A percentile compares a stretch with the other conserved stretches of the same genome.
Conservation (phyloP, 1,284 basidiomycete genomes). For the Xanthoconium separans region DNA sequence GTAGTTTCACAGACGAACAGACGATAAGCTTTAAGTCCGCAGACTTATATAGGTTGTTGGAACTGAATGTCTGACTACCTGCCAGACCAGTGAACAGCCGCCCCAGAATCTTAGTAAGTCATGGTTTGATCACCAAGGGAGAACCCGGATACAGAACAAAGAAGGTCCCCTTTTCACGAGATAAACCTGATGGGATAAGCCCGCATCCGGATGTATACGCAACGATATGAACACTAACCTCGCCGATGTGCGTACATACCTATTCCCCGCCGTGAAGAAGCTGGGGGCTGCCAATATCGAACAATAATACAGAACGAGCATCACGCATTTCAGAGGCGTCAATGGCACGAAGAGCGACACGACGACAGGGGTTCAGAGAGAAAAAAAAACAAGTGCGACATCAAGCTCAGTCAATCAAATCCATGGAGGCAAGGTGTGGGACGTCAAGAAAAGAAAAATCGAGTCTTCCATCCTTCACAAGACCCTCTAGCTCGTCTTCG, state of each 20-base stretch:
- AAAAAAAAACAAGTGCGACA: not conserved
- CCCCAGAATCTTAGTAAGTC: too few species aligned
- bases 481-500: constrained; percentile 23
- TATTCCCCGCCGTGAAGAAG: not conserved
- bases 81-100: too few species aligned
- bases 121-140: not conserved
- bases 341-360: not conserved
- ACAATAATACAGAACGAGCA: not conserved
- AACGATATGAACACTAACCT: not conserved
- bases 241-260: not conserved
- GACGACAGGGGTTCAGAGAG: not conserved
- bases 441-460: constrained; percentile 31
- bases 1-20: not conserved
- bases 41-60: too few species aligned
- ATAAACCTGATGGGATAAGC: not conserved
- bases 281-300: not conserved
- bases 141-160: too few species aligned
- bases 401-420: constrained; percentile 11
- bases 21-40: not conserved
- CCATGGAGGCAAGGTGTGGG: constrained; percentile 18
- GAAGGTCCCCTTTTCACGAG: too few species aligned
- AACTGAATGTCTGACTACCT: too few species aligned
- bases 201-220: not conserved
- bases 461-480: constrained; percentile 24
- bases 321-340: not conserved